Evolutionary conservation across 2,329 filamentous ascomycete species (phyloP), one percentile per base, ranked within the genome.

Genomic region (Trichoderma sp.): DNA sequence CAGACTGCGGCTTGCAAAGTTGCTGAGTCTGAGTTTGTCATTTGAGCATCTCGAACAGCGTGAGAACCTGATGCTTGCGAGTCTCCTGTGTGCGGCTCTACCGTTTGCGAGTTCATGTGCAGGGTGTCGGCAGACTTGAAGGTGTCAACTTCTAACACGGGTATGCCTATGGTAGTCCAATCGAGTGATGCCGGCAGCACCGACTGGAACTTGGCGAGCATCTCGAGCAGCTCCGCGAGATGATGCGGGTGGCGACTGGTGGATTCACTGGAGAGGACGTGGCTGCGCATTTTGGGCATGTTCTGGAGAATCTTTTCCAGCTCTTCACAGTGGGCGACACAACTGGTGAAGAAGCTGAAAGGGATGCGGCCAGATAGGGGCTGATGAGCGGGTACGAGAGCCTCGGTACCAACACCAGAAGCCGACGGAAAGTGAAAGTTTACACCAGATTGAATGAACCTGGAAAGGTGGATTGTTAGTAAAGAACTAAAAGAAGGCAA

Each of bases 261-360:
- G 18, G 18, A 6, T 6, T 24, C 16, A 13, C 16, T n/a, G 4
- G 60, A 6, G 4, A n/a, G 8, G 5, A 24, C 3, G 16, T 32
- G 24, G 24, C 39, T 51, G 26, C 24, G 49, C 3, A 2, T 14
- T 26, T 26, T 26, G 13, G 49, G 49, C 6, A 55, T 55, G 8
- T 43, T 18, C 18, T 13, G 10, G 1, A 81, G 72, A 14, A 81
- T 79, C 2, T 73, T 73, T 64, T 71, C 74, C 43, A 75, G 66
- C 3, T 74, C 71, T 11, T 69, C 68, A 46, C 66, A 71, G n/a
- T 73, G 67, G 6, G 70, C 67, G 46, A 75, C 67, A 63, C 68
- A 73, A 3, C 73, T 52, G 13, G 59, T 54, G 43, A 69, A 73
- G 52, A 74, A 76, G 43, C 64, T 66, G 13, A 68, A 67, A 66